Conservation (phyloP, 2,329 filamentous ascomycete genomes). For the Apiospora pterosperma region DNA sequence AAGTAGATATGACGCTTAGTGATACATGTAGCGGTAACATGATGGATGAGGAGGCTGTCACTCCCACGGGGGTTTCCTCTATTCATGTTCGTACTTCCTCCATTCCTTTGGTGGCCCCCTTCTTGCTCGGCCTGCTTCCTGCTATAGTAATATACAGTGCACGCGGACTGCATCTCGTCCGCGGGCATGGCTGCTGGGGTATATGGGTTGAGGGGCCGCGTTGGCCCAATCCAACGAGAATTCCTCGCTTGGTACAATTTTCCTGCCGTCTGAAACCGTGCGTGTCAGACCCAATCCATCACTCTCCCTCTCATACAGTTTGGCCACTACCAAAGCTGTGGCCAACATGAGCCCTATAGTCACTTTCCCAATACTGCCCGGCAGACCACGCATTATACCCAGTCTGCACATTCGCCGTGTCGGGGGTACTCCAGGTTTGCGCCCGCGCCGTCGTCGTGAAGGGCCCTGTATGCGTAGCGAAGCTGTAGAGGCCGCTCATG, state of each 20-base stretch:
- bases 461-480: neutral
- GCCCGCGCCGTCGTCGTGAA: neutral
- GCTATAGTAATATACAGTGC: neutral
- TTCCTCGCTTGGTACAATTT: neutral
- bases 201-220: neutral
- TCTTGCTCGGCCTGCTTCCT: neutral
- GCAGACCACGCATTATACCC: neutral
- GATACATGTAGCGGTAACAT: neutral
- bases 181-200: neutral
- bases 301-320: neutral
- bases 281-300: neutral
- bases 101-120: neutral
- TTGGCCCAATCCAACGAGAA: neutral
- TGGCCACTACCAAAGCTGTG: neutral
- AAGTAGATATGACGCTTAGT: neutral
- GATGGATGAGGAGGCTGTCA: neutral
- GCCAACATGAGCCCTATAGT: neutral
- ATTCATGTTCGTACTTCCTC: neutral
- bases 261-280: neutral
- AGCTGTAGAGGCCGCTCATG: neutral
- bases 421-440: neutral
- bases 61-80: neutral
- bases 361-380: neutral
- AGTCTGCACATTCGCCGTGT: neutral
- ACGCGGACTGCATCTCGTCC: neutral